Conservation (phyloP, 176 grass and related monocot genomes). For the Luzula sylvatica region DNA sequence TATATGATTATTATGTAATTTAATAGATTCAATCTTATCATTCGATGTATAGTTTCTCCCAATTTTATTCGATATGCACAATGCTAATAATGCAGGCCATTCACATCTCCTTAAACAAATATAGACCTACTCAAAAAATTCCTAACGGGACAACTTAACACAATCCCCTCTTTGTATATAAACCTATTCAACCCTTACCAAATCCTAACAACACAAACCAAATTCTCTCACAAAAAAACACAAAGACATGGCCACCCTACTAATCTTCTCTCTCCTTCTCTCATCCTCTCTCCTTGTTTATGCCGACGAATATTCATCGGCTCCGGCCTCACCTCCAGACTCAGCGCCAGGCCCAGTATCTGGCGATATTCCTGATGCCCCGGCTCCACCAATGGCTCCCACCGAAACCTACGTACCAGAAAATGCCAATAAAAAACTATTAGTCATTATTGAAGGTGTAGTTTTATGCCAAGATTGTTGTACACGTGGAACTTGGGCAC, state of each 20-base stretch:
- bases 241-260: conserved; percentile 4
- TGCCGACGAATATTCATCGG: background rate
- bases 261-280: conserved; percentile 10
- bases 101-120: background rate
- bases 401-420: background rate
- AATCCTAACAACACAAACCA: background rate
- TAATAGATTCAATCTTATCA: background rate
- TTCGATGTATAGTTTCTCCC: background rate
- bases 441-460: conserved; percentile 40
- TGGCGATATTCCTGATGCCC: background rate
- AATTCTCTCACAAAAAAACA: background rate
- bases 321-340: background rate
- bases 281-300: conserved; percentile 4
- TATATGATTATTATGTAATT: background rate
- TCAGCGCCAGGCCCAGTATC: background rate
- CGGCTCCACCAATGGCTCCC: background rate
- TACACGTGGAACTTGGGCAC: conserved; percentile 20
- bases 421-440: conserved; percentile 10
- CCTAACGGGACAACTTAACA: conserved; percentile 10
- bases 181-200: background rate
- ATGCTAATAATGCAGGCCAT: background rate
- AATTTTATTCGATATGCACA: background rate
- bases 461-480: conserved; percentile 61
- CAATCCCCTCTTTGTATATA: background rate
- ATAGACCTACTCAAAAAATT: background rate